Conservation (phyloP, 116 monocot genomes). For the Zostera marina region DNA sequence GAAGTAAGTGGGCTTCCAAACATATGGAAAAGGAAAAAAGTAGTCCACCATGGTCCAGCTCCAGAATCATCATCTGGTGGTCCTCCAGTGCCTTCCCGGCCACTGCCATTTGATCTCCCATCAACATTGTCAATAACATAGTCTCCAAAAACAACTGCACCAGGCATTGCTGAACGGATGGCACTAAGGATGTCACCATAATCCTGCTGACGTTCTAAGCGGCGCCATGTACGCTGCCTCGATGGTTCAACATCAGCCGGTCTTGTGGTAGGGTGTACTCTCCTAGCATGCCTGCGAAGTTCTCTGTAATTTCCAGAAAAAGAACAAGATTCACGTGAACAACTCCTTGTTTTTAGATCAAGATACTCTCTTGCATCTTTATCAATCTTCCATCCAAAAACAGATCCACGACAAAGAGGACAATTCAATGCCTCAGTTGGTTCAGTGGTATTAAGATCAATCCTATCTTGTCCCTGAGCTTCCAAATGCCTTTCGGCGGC, state of each 20-base stretch:
- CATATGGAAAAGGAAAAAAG: slow-evolving; percentile 60
- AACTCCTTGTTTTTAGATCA: slow-evolving; percentile 44
- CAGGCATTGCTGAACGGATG: slow-evolving; percentile 20
- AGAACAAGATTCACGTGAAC: slow-evolving; percentile 56
- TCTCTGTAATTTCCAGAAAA: slow-evolving; percentile 70
- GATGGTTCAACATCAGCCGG: slow-evolving; percentile 56
- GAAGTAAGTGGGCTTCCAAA: slow-evolving; percentile 14
- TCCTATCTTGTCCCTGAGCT: slow-evolving; percentile 7
- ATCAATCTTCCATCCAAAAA: slow-evolving; percentile 33
- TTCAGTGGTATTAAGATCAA: slow-evolving; percentile 5
- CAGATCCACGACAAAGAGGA: slow-evolving; percentile 60
- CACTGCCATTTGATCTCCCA: slow-evolving; percentile 12
- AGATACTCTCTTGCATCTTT: slow-evolving; percentile 61
- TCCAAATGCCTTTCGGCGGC: not conserved
- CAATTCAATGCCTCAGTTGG: slow-evolving; percentile 29
- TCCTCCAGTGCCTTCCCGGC: slow-evolving; percentile 1
- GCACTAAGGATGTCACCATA: slow-evolving; percentile 64
- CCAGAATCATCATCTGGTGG: slow-evolving; percentile 5
- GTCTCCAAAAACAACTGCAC: slow-evolving; percentile 61
- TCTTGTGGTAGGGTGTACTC: slow-evolving; percentile 50
- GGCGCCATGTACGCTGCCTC: slow-evolving; percentile 55
- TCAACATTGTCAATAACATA: slow-evolving; percentile 49
- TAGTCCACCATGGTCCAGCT: slow-evolving; percentile 35
- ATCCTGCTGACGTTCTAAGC: slow-evolving; percentile 47
- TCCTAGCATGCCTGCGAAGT: slow-evolving; percentile 57